phyloP scores from a whole-genome alignment of 371 early-diverging fungal genomes.

The Entomophthora muscae region DNA sequence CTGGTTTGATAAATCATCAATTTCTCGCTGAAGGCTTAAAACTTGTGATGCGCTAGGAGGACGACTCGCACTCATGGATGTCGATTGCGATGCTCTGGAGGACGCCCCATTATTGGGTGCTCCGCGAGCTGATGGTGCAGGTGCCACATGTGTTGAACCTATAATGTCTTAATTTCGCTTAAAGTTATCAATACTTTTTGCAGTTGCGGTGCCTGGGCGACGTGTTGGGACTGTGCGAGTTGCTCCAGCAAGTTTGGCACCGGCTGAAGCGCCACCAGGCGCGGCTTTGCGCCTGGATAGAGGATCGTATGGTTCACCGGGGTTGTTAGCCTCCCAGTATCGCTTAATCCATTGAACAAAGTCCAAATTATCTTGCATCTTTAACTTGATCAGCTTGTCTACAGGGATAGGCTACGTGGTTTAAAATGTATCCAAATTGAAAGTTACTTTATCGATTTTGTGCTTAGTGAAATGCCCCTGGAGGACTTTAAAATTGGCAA shows the following conservation, averaged over 20 bases:
- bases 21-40: conserved; percentile 7
- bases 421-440: background rate
- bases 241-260: conserved; percentile 11
- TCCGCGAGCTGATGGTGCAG: background rate
- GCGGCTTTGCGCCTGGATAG: conserved; percentile 46
- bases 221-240: conserved; percentile 11
- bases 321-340: conserved; percentile 68
- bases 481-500: conserved; percentile 63
- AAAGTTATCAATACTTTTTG: background rate
- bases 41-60: background rate
- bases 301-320: conserved; percentile 74
- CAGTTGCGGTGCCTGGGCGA: conserved; percentile 1
- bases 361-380: conserved; percentile 93
- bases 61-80: background rate
- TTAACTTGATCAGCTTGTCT: conserved; percentile 71
- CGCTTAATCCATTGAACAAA: conserved; percentile 87
- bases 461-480: conserved; percentile 45
- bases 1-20: conserved; percentile 50
- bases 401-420: conserved; percentile 52
- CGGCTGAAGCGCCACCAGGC: conserved; percentile 8
- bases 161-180: background rate
- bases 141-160: background rate
- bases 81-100: background rate
- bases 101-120: background rate
- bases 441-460: conserved; percentile 28